These are phyloP conservation scores for Lolium perenne DNA, from an alignment of 176 grass and related monocot genomes.

Conservation along the genomic window DNA sequence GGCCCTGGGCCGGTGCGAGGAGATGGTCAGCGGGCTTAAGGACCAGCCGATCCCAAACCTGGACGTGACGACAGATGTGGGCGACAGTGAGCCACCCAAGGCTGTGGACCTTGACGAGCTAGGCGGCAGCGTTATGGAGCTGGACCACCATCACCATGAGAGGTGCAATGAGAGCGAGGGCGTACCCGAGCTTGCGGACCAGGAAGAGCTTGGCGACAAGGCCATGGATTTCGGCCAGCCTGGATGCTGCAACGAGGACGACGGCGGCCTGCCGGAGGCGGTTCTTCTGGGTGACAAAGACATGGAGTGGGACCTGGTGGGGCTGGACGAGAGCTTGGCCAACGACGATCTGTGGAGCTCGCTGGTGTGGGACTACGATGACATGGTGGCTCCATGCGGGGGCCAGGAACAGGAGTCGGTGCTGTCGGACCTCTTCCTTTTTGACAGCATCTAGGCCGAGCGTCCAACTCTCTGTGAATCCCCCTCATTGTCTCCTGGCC, in stretches of 20 bases:
- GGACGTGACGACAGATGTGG: not conserved
- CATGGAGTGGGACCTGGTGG: slow-evolving; percentile 55
- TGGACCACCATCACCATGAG: slow-evolving; percentile 22
- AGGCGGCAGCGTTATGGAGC: slow-evolving; percentile 27
- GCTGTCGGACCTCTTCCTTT: slow-evolving; percentile 32
- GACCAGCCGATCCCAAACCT: not conserved
- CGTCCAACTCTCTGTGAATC: not conserved
- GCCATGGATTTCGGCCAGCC: not conserved
- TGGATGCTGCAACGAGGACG: not conserved
- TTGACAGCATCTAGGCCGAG: slow-evolving; percentile 28
- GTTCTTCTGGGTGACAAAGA: not conserved
- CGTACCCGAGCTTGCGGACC: too few species aligned
- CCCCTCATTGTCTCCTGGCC: not conserved
- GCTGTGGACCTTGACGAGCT: not conserved
- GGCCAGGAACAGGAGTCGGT: not conserved
- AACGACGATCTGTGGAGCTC: slow-evolving; percentile 45
- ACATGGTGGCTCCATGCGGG: not conserved
- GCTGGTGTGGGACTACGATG: slow-evolving; percentile 43
- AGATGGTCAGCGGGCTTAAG: slow-evolving; percentile 41
- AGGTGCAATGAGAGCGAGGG: not conserved
- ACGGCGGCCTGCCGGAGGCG: not conserved
- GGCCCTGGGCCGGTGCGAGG: not conserved
- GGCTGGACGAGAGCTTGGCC: slow-evolving; percentile 32
- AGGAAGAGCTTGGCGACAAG: not conserved
- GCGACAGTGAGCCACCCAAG: not conserved